phyloP scores from a whole-genome alignment of 352 stramenopile genomes.

The Achlya hypogyna region DNA sequence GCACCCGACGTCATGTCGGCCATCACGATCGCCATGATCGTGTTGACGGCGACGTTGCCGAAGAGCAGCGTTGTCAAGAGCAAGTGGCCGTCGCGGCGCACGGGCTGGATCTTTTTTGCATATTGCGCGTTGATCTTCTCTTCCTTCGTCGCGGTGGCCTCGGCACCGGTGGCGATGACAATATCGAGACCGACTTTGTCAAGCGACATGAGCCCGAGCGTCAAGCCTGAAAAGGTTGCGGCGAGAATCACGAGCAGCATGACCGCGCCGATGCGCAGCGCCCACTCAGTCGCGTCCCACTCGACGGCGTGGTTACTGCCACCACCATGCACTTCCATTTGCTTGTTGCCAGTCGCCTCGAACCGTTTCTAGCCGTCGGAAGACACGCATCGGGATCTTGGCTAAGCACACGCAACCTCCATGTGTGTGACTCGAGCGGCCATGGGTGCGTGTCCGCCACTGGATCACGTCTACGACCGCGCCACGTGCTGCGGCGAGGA shows the following conservation, averaged over 20 bases:
- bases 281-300: constrained; percentile 6
- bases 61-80: constrained; percentile 97
- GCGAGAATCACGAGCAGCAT: constrained; percentile 76
- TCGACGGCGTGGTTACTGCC: not conserved
- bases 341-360: too few relatives aligned
- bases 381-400: too few relatives aligned
- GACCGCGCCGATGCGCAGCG: constrained; percentile 31
- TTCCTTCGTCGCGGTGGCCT: constrained; percentile 53
- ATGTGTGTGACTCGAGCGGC: too few relatives aligned
- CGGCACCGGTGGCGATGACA: constrained; percentile 83
- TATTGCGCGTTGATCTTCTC: constrained; percentile 42
- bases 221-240: constrained; percentile 92
- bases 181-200: constrained; percentile 96
- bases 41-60: constrained; percentile 96
- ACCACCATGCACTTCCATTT: not conserved
- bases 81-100: constrained; percentile 92
- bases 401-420: too few relatives aligned
- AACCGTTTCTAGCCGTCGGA: too few relatives aligned
- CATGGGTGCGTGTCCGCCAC: too few relatives aligned
- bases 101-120: constrained; percentile 66
- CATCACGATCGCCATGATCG: constrained; percentile 95
- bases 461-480: too few relatives aligned
- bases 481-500: too few relatives aligned
- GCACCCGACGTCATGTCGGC: constrained; percentile 75
- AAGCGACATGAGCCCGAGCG: constrained; percentile 94